Evolutionary conservation across 1,284 basidiomycete species (phyloP).

Genomic region (Pterula multifida): DNA sequence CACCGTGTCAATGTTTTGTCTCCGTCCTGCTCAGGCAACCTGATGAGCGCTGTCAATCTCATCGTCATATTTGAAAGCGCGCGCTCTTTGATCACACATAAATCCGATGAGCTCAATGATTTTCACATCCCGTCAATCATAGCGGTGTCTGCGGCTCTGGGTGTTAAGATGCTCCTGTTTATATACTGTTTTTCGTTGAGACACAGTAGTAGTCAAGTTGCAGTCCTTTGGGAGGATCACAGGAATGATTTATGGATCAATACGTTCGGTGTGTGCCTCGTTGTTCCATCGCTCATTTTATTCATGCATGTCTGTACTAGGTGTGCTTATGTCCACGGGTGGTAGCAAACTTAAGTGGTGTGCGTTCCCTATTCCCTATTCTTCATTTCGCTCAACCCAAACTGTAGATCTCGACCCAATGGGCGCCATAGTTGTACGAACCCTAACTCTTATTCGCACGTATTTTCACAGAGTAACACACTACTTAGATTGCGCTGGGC

Average conservation of each 20-base stretch:
- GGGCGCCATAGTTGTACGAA: conserved; percentile 64
- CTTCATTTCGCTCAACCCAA: not conserved
- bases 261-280: conserved; percentile 57
- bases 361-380: conserved; percentile 25
- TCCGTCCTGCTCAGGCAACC: conserved; percentile 6
- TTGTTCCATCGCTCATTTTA: no score
- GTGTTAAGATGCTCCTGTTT: conserved; percentile 85
- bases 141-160: conserved; percentile 73
- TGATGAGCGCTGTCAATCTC: conserved; percentile 75
- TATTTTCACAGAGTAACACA: conserved; percentile 5
- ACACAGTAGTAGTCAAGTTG: conserved; percentile 78
- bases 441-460: conserved; percentile 10
- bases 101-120: conserved; percentile 41
- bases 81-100: conserved; percentile 52
- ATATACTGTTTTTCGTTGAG: conserved; percentile 77
- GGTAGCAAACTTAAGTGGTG: conserved; percentile 84
- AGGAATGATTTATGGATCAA: conserved; percentile 85
- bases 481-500: conserved; percentile 55
- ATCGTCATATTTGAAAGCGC: conserved; percentile 81
- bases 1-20: conserved; percentile 6
- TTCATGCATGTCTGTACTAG: conserved; percentile 24
- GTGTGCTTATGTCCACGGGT: conserved; percentile 83
- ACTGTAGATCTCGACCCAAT: conserved; percentile 62
- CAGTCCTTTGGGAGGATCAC: conserved; percentile 92
- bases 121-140: conserved; percentile 78